phyloP scores from a whole-genome alignment of 148 eudicot species.

The Limonium bicolor region DNA sequence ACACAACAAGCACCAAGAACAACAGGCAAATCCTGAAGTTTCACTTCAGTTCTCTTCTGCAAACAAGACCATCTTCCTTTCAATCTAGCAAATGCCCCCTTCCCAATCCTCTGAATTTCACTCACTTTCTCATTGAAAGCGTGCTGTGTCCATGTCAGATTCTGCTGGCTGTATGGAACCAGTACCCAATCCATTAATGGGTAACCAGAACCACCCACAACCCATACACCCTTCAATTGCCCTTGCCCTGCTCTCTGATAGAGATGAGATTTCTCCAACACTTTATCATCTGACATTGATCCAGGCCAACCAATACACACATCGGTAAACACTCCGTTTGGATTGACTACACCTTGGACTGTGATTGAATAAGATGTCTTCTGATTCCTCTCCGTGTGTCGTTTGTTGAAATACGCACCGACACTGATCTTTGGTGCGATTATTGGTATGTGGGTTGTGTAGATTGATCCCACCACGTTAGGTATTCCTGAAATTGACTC shows the following conservation, averaged over 20 bases:
- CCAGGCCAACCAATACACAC: slow-evolving; percentile 95
- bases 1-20: slow-evolving; percentile 94
- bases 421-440: slow-evolving; percentile 92
- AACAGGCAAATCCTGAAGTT: slow-evolving; percentile 76
- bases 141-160: slow-evolving; percentile 81
- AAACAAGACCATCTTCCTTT: slow-evolving; percentile 86
- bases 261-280: slow-evolving; percentile 68
- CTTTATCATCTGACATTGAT: slow-evolving; percentile 80
- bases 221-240: slow-evolving; percentile 52
- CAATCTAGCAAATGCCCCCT: slow-evolving; percentile 64
- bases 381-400: slow-evolving; percentile 68
- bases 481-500: slow-evolving; percentile 59
- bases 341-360: slow-evolving; percentile 76
- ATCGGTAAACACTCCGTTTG: slow-evolving; percentile 59
- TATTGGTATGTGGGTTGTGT: slow-evolving; percentile 80
- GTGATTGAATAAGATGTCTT: slow-evolving; percentile 85
- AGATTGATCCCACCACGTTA: slow-evolving; percentile 79
- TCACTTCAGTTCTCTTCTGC: slow-evolving; percentile 81
- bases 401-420: slow-evolving; percentile 70
- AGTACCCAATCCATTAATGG: slow-evolving; percentile 85
- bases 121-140: slow-evolving; percentile 85
- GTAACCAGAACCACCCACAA: slow-evolving; percentile 61
- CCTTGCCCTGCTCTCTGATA: slow-evolving; percentile 63
- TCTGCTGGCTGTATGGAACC: slow-evolving; percentile 62
- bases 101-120: slow-evolving; percentile 34